Base-by-base conservation (phyloP, 2,329 filamentous ascomycete genomes). In the Trichoderma brevicompactum region DNA sequence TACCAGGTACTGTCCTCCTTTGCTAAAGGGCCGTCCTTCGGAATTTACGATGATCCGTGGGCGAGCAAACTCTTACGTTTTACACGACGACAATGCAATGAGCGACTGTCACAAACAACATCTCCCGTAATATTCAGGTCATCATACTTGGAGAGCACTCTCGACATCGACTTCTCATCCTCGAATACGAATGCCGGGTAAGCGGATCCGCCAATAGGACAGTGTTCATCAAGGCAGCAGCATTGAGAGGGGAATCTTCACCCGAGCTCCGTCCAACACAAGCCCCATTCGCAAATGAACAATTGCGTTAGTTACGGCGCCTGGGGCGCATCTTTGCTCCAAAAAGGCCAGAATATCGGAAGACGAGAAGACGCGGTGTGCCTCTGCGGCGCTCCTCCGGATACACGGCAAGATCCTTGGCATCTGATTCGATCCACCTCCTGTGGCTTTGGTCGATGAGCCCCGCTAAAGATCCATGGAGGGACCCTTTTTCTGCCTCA, bases 371-470 rank as follows among this genome's bases (percentile, higher is more conserved):
- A 54, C 60, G 41, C 55, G 60, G 49, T 63, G 49, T 46, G 58
- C 48, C 41, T 36, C 32, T 6, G 12, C 15, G 28, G 48, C 58
- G 12, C 58, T 53, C 58, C 58, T 62, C 48, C 58, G 48, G 58
- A 62, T 52, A 62, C 58, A 52, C 58, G 58, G 60, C 60, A 63
- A 63, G 40, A 38, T 63, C n/a, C 43, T 23, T 41, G 61, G 19
- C 44, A 23, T 40, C 43, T 64, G 52, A 48, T 56, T 56, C 44
- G 61, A 41, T 55, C 61, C 43, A 56, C 61, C 32, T 19, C 17
- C 52, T 64, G 52, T 56, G 52, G 61, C 36, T 55, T 44, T 32
- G 52, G 61, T 50, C 40, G 23, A 40, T 23, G 52, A 55, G 43
- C 61, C 61, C 61, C 61, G 61, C 61, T 34, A 19, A 56, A 41